Evolutionary conservation across 2,329 filamentous ascomycete species (phyloP).

Genomic region (Epichloe glyceriae): DNA sequence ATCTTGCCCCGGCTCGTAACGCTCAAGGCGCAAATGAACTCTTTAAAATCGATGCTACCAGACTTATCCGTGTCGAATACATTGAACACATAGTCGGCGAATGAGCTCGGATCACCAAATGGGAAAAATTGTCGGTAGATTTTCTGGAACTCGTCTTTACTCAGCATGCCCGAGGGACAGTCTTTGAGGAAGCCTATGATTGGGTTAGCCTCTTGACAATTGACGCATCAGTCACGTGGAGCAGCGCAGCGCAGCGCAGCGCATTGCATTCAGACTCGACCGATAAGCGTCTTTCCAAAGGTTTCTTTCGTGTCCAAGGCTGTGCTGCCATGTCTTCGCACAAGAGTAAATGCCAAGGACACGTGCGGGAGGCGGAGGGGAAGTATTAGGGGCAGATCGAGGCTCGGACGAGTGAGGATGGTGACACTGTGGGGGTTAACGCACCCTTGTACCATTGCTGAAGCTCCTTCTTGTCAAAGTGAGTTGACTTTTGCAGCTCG

Average conservation of each 20-base stretch:
- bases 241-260: no score
- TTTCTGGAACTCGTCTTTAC: constrained; percentile 98
- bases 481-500: constrained; percentile 91
- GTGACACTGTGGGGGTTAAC: background rate
- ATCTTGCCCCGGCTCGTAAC: constrained; percentile 96
- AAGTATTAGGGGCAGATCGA: no score
- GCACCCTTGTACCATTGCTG: constrained; percentile 99
- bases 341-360: background rate
- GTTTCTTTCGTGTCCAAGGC: no score
- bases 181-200: constrained; percentile 85
- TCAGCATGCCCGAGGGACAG: constrained; percentile 91
- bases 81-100: constrained; percentile 98
- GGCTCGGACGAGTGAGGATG: background rate
- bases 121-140: constrained; percentile 99
- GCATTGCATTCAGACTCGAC: no score
- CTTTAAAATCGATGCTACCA: constrained; percentile 97
- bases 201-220: background rate
- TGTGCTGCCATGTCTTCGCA: no score
- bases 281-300: no score
- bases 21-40: constrained; percentile 96
- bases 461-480: constrained; percentile 99
- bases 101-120: constrained; percentile 91
- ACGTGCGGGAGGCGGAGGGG: background rate
- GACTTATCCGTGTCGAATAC: constrained; percentile 97
- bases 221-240: no score